Conservation (phyloP, 345 rosid species). For the Corchorus capsularis region DNA sequence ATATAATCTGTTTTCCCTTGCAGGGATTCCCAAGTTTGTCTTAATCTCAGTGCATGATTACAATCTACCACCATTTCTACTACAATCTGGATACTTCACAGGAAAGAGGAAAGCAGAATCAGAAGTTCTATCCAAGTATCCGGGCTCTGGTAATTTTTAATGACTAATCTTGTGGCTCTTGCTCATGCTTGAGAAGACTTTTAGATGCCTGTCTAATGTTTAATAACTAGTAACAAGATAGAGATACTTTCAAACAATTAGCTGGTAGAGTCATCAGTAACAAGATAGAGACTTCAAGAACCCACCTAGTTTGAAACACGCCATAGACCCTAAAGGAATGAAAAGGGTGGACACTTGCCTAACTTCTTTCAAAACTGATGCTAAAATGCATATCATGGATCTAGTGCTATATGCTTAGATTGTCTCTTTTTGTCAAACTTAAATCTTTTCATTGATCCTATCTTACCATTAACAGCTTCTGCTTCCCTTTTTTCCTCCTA, state of each 20-base stretch:
- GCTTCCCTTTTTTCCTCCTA: neutral
- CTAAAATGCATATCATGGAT: neutral
- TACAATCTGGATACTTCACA: slow-evolving; percentile 75
- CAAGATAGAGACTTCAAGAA: too few relatives aligned
- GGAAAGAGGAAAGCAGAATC: slow-evolving; percentile 91
- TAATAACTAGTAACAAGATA: neutral
- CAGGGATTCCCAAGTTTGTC: slow-evolving; percentile 84
- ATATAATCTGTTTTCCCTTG: slow-evolving; percentile 18
- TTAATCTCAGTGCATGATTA: slow-evolving; percentile 87
- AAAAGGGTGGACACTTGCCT: neutral
- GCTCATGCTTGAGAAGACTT: neutral
- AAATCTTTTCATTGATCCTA: neutral
- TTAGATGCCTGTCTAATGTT: neutral
- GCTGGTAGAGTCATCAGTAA: neutral
- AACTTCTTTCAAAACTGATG: neutral
- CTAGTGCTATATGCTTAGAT: neutral
- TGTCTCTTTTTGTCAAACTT: too few relatives aligned
- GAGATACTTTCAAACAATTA: neutral
- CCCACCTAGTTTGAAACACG: neutral
- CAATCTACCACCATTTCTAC: slow-evolving; percentile 86
- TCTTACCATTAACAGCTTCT: neutral
- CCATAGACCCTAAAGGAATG: neutral
- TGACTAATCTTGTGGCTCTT: neutral
- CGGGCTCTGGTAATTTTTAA: slow-evolving; percentile 65
- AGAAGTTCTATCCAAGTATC: slow-evolving; percentile 84